Evolutionary conservation across 345 rosid genomes (phyloP).

Genomic region (Eucalyptus camaldulensis): DNA sequence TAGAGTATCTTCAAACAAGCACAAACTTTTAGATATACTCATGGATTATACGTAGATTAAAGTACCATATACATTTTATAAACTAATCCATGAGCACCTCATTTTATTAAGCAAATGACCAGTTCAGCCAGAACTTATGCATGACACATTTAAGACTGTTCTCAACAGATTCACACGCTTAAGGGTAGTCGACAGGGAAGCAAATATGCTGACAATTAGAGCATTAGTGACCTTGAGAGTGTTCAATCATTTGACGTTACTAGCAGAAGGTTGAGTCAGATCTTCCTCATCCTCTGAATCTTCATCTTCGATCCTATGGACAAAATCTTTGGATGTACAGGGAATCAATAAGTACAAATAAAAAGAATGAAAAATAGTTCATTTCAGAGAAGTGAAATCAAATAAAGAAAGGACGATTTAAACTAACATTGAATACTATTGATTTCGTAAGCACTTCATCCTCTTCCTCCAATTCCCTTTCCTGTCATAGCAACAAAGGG

Average conservation of each 20-base stretch:
- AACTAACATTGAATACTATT: not conserved
- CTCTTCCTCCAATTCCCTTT: constrained; percentile 4
- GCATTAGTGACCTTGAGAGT: not conserved
- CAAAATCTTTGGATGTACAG: not conserved
- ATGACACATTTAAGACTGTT: not conserved
- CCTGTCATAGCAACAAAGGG: not conserved
- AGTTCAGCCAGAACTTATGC: not conserved
- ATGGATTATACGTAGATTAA: not conserved
- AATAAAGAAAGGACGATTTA: not conserved
- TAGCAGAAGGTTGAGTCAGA: not conserved
- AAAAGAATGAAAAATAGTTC: not conserved
- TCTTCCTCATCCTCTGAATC: not conserved
- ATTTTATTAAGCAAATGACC: not conserved
- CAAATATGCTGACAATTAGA: not conserved
- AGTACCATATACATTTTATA: not conserved
- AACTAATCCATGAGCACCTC: not conserved
- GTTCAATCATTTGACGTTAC: not conserved
- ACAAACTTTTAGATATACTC: not conserved
- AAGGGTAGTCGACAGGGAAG: not conserved
- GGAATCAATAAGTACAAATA: no score
- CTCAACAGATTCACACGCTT: not conserved
- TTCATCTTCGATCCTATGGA: not conserved
- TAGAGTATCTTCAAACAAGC: not conserved
- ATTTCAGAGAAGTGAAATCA: not conserved
- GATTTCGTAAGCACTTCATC: not conserved